phyloP scores from a whole-genome alignment of 495 filamentous ascomycete species.

The Penicillium angulare region DNA sequence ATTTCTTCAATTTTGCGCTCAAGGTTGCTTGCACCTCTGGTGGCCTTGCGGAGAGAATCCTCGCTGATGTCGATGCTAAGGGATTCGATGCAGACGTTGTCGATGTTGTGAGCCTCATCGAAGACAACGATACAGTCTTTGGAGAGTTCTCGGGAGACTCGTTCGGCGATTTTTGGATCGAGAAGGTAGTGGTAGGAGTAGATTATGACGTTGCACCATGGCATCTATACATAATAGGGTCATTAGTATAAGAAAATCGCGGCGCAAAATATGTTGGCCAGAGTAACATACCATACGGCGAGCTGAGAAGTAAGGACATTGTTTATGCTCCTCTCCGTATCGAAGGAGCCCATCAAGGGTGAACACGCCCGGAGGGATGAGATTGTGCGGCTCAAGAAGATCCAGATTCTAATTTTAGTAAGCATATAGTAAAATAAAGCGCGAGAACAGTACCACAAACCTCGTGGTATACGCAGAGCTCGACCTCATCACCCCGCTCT shows the following conservation, averaged over 20 bases:
- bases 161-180: conserved; percentile 96
- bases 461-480: conserved; percentile 93
- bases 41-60: conserved; percentile 85
- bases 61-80: conserved; percentile 95
- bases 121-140: conserved; percentile 99
- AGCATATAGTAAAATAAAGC: not conserved
- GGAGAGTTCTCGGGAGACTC: conserved; percentile 93
- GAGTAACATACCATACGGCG: conserved; percentile 77
- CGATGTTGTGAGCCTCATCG: conserved; percentile 98
- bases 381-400: conserved; percentile 87
- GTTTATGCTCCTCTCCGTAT: conserved; percentile 93
- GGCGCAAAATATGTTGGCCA: not conserved
- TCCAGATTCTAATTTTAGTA: conserved; percentile 72
- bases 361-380: conserved; percentile 92
- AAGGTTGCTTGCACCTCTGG: conserved; percentile 82
- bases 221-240: conserved; percentile 64
- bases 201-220: conserved; percentile 98
- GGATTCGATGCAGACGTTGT: conserved; percentile 99
- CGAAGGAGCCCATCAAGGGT: conserved; percentile 83
- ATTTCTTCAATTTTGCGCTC: conserved; percentile 89
- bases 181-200: conserved; percentile 99
- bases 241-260: not conserved
- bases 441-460: conserved; percentile 40
- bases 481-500: conserved; percentile 88
- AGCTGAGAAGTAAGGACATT: conserved; percentile 96